These are phyloP conservation scores for Antitrichia curtipendula DNA, from an alignment of 225 moss, liverwort and hornwort species.

Conservation along the genomic window DNA sequence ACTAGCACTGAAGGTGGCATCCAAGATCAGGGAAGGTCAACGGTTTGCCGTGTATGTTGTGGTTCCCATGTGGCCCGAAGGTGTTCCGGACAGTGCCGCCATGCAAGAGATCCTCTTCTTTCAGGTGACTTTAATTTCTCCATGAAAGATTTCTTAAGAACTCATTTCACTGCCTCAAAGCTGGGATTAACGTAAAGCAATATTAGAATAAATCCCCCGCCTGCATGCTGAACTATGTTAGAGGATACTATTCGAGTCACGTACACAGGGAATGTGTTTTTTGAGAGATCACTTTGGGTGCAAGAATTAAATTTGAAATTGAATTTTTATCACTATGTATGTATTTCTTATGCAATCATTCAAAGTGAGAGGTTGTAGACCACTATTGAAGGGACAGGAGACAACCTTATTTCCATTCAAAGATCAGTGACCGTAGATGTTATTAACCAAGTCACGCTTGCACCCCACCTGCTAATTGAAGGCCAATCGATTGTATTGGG, in stretches of 20 bases:
- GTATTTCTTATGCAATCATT: background rate
- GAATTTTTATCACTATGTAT: background rate
- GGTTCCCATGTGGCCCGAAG: slow-evolving; percentile 87
- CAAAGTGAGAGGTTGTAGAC: background rate
- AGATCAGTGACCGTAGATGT: background rate
- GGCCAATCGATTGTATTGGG: background rate
- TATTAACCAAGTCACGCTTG: background rate
- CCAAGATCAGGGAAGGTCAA: slow-evolving; percentile 58
- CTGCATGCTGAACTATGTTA: background rate
- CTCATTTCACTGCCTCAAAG: background rate
- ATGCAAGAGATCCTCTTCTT: slow-evolving; percentile 88
- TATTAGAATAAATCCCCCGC: background rate
- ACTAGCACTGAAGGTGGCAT: slow-evolving; percentile 70
- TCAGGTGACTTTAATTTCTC: slow-evolving; percentile 26
- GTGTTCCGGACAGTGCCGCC: slow-evolving; percentile 56
- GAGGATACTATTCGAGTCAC: background rate
- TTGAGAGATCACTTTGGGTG: background rate
- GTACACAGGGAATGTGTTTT: background rate
- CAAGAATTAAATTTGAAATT: background rate
- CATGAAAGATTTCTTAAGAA: background rate
- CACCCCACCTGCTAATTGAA: background rate
- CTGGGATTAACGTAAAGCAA: background rate
- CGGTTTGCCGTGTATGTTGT: slow-evolving; percentile 68
- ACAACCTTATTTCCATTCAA: background rate
- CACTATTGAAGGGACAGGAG: background rate